Base-by-base conservation (phyloP, 805 yeast species). In the Kazachstania psychrophila region DNA sequence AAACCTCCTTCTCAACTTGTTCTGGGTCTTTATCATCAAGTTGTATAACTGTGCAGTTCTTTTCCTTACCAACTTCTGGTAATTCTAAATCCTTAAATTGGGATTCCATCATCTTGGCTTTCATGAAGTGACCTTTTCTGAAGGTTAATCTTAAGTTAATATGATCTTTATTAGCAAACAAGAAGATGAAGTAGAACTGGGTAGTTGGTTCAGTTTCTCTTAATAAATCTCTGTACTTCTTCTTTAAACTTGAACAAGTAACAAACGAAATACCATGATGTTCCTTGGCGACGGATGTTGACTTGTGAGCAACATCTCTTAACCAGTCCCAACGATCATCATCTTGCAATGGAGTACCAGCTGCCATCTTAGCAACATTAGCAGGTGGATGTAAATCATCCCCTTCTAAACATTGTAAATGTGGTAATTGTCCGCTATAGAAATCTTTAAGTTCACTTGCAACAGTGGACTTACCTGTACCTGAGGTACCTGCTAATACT, bases 241-340 rank as follows among this genome's bases (percentile, higher is more conserved):
- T 68, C 61, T 88, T 89, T 55, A 92, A 66, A 54, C 89, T 78
- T 1, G 96, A 88, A 55, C 98, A 92, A 4, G 94, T 73, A 2
- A 81, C 81, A 5, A 92, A 71, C 2, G 59, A 44, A 22, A 62
- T 43, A 5, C 47, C 52, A 3, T 57, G 56, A 19, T 52, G 12
- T 28, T 32, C 34, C 11, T 47, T 33, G 4, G 78, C 68, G n/a
- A 57, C 49, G 0, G 47, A 43, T 2, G 73, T 61, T 2, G 77
- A 61, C 4, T 45, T 44, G 5, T 48, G 42, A 3, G 78, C 62
- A 10, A 92, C 60, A 26, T 56, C 54, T 26, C 65, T 58, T 14
- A 92, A 68, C 98, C 98, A 92, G 1, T 72, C 88, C 88, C 89
- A 83, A 41, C 98, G 65, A 58, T 92, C 98, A 2, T 78, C 92